Evolutionary conservation across 2,329 filamentous ascomycete genomes (phyloP), one percentile per base, ranked within the genome.

Genomic region (Didymella segeticola): DNA sequence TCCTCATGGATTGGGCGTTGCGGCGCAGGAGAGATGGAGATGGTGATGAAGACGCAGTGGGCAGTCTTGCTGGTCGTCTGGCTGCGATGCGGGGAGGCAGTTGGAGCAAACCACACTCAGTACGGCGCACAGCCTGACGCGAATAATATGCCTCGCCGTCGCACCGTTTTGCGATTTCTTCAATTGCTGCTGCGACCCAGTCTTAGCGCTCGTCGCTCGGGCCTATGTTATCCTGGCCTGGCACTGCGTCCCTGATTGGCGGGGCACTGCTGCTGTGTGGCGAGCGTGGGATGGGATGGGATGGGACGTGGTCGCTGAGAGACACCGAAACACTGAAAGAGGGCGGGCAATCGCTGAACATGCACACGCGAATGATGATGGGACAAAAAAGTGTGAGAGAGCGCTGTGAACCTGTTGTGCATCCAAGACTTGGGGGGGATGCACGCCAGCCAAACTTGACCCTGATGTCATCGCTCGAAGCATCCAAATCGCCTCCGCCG

Each of bases 191-290:
- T 69, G 56, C 58, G 38, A 33, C 30, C 5, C 15, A 26, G 64
- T 56, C 70, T 68, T 71, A 70, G 69, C 70, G 66, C 69, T 72
- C 67, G 64, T 64, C 60, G 66, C 61, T 63, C 63, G 59, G 63
- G 60, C 61, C 53, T 54, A 54, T 48, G n/a, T n/a, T n/a, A n/a
- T n/a, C n/a, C n/a, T n/a, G n/a, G n/a, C 51, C 38, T 48, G 51
- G 38, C 39, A 19, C 31, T 30, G 45, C 46, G 51, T 50, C 54
- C 29, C 57, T 73, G 68, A 72, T 71, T 73, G 70, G 67, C 38
- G 55, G 57, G 30, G 60, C 41, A 51, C 54, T 34, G 61, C 34
- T 42, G 41, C 25, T 17, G 25, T 25, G 36, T 23, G n/a, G 27
- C 10, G 42, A n/a, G n/a, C n/a, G 37, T 27, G 17, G 17, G 7